Percentiles rank a stretch among this genome's conserved stretches.
phyloP scores from a whole-genome alignment of 23 red algal species.

The Gracilaria vermiculophylla region DNA sequence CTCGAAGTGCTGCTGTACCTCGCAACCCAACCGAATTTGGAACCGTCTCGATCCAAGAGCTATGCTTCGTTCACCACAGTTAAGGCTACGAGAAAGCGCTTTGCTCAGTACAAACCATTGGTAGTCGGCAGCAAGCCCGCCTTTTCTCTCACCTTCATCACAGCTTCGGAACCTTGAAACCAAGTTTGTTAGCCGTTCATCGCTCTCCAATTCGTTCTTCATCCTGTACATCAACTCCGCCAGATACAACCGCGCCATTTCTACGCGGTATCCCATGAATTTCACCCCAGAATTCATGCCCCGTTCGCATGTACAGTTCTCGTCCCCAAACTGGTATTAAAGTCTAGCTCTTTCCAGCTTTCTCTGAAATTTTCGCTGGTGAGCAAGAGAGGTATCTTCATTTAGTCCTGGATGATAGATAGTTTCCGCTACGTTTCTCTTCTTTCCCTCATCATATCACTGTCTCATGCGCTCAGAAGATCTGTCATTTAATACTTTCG shows the following conservation, averaged over 20 bases:
- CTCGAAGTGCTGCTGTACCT: not conserved
- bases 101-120: not conserved
- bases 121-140: not conserved
- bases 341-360: not conserved
- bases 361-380: not conserved
- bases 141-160: not conserved
- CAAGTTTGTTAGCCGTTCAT: not conserved
- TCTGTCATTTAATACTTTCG: not conserved
- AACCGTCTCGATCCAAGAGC: not conserved
- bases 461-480: not conserved
- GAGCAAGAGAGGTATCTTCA: not conserved
- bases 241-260: not conserved
- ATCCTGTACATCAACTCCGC: not conserved
- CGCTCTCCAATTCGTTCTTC: not conserved
- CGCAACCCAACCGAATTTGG: not conserved
- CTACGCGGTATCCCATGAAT: slow-evolving; percentile 6
- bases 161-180: not conserved
- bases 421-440: not conserved
- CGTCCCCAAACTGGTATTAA: not conserved
- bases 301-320: not conserved
- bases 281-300: not conserved
- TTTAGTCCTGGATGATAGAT: not conserved
- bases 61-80: not conserved
- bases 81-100: not conserved
- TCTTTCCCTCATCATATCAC: not conserved